Evolutionary conservation across 1,139 yeast genomes (phyloP), one percentile per base, ranked within the genome.

Genomic region (Groenewaldozyma sp.): DNA sequence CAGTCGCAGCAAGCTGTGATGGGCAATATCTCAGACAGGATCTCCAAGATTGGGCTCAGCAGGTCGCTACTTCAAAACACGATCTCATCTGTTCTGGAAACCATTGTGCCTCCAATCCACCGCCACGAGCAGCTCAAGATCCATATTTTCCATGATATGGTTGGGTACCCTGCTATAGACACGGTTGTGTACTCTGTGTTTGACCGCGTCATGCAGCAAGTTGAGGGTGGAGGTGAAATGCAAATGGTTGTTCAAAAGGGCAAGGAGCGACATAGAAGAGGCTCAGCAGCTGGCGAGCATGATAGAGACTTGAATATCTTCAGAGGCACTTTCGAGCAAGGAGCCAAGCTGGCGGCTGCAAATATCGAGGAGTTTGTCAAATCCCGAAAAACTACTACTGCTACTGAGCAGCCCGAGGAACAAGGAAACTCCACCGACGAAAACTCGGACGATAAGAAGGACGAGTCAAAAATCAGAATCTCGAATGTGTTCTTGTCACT

Each of bases 291-390:
- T 9, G 44, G 45, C 10, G 58, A 50, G 18, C 62, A 61, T 34
- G 58, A 54, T 34, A 66, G 74, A 27, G 73, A 74, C 42, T 70
- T 88, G 55, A 81, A 81, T 48, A 61, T 84, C 52, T 84, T 87
- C 56, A 67, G 72, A 35, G 96, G 97, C 6, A 81, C 82, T 47
- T 55, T 76, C 3, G 73, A 76, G 36, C 95, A 84, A 55, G 97
- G 94, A n/a, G 93, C 82, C 53, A 88, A 88, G 58, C 71, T 88
- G 45, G 82, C 94, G 34, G 70, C 75, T 52, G 97, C 96, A 4
- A 87, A 86, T 57, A 70, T 88, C 51, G 95, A 87, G 35, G 77
- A 77, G 43, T 75, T 82, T 19, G 33, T 36, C 7, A 20, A 27
- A 20, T 17, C 21, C 11, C 16, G 34, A 28, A 21, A n/a, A 13